phyloP scores from a whole-genome alignment of 768 basidiomycete genomes.

The Coprinellus aureogranulatus region DNA sequence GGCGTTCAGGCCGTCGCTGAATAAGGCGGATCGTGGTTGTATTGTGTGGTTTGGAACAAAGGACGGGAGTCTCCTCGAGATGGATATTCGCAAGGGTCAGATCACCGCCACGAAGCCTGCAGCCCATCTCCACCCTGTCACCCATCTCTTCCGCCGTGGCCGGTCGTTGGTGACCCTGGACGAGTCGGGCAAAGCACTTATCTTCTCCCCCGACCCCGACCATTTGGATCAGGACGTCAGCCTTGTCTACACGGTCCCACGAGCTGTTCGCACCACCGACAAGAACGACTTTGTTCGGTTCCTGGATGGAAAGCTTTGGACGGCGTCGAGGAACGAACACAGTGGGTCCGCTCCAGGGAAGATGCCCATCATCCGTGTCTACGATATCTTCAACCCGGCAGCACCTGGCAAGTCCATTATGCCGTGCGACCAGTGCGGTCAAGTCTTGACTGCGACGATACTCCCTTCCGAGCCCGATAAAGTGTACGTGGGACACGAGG shows the following conservation, averaged over 20 bases:
- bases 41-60: slow-evolving; percentile 87
- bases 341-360: slow-evolving; percentile 28
- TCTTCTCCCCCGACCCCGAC: slow-evolving; percentile 57
- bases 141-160: slow-evolving; percentile 71
- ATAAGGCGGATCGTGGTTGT: slow-evolving; percentile 51
- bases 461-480: slow-evolving; percentile 63
- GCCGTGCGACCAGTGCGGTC: slow-evolving; percentile 71
- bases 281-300: slow-evolving; percentile 79
- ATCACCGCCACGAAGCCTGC: slow-evolving; percentile 57
- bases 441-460: slow-evolving; percentile 78
- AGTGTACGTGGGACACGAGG: slow-evolving; percentile 90
- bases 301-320: slow-evolving; percentile 80
- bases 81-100: slow-evolving; percentile 65
- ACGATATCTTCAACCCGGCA: slow-evolving; percentile 68
- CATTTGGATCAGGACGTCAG: slow-evolving; percentile 38
- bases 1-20: slow-evolving; percentile 63
- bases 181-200: slow-evolving; percentile 77
- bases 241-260: slow-evolving; percentile 48
- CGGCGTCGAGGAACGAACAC: slow-evolving; percentile 57
- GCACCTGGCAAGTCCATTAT: slow-evolving; percentile 53
- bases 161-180: slow-evolving; percentile 77
- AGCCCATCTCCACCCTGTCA: slow-evolving; percentile 66
- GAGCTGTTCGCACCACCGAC: slow-evolving; percentile 69
- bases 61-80: slow-evolving; percentile 82
- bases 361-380: slow-evolving; percentile 75